Base-by-base conservation (phyloP, 805 yeast species). In the Candida cerambycidarum region DNA sequence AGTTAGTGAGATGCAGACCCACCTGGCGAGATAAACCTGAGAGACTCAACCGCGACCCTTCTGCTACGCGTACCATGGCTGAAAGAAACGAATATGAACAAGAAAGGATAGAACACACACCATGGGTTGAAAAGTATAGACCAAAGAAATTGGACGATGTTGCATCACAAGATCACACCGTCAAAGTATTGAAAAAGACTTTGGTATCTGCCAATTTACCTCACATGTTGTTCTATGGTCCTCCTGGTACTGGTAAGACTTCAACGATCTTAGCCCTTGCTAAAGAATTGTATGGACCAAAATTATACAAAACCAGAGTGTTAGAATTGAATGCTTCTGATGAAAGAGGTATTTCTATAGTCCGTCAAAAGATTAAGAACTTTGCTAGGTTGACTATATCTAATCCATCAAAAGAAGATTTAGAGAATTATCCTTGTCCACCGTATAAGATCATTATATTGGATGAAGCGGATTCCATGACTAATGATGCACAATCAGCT, bases 391-490 rank as follows among this genome's bases (percentile, higher is more conserved):
- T 89, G 34, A 78, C 89, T 0, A 88, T 90, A 1, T 83, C 97
- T 0, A 85, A 84, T 46, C 95, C 97, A 1, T 59, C 85, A 1
- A 69, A 73, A 12, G 83, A 81, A 31, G 93, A 85, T 54, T 63
- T 77, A 39, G 78, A 69, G 31, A 76, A 80, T 14, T 90, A 89
- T 65, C 97, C 98, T 1, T 92, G 98, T 59, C 98, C 99, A 1
- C 97, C 98, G 4, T 93, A 87, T 65, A 93, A 93, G 61, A 80
- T 93, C 54, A 85, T 93, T 50, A 87, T 93, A 32, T 67, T 93
- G 41, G 97, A 90, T 67, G 97, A 90, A 63, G 97, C 97, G 0
- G 97, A 93, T 62, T 88, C 96, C 10, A 93, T 93, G 97, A 93
- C 99, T 8, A 78, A 88, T 32, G 97, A 89, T 55, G 99, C 99